A percentile compares a stretch with the other conserved stretches of the same genome.
Evolutionary conservation across 176 grass and related monocot species (phyloP).

Genomic region (Metroxylon sagu): DNA sequence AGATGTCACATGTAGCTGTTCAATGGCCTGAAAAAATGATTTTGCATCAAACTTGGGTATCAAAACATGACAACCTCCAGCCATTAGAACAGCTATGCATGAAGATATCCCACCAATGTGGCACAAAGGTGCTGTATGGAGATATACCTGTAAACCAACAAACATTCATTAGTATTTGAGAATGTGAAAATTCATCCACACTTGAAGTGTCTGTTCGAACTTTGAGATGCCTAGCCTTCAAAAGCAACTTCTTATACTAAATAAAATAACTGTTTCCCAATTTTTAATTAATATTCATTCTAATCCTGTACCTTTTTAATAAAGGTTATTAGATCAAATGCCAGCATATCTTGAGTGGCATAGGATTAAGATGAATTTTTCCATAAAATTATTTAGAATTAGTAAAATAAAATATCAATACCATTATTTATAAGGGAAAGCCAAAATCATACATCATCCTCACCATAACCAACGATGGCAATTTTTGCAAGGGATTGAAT

Average conservation of each 20-base stretch:
- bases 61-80: constrained; percentile 59
- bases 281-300: too few species aligned
- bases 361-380: too few species aligned
- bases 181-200: too few species aligned
- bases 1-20: constrained; percentile 51
- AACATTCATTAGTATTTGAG: not conserved
- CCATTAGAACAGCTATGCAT: constrained; percentile 62
- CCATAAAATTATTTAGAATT: too few species aligned
- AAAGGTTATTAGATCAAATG: too few species aligned
- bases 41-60: constrained; percentile 66
- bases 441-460: constrained; percentile 63
- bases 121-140: constrained; percentile 69
- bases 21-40: constrained; percentile 36
- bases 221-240: too few species aligned
- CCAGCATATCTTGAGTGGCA: too few species aligned
- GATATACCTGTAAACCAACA: constrained; percentile 47
- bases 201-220: too few species aligned
- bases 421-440: constrained; percentile 10
- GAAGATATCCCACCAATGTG: constrained; percentile 91
- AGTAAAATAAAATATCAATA: too few species aligned
- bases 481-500: constrained; percentile 85
- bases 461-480: constrained; percentile 67
- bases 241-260: too few species aligned
- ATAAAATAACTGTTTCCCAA: too few species aligned
- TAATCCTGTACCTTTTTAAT: too few species aligned